Evolutionary conservation across 2,329 filamentous ascomycete species (phyloP), one percentile per base, ranked within the genome.

Genomic region (Calonectria leucothoes): DNA sequence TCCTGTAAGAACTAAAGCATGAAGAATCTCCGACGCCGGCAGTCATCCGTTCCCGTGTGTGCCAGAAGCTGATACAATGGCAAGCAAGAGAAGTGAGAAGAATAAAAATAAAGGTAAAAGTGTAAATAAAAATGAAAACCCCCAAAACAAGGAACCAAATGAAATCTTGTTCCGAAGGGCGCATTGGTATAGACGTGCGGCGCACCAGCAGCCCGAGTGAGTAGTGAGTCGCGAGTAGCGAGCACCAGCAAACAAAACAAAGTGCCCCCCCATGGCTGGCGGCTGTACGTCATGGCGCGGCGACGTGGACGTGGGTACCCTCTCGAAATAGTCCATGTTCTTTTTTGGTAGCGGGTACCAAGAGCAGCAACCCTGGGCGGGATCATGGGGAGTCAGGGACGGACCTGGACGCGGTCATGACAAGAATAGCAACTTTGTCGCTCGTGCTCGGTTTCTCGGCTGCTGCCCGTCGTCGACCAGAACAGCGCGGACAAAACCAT

Each of bases 1-100:
- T 68, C 55, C 23, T 37, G 65, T 69, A 51, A 59, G 70, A 72
- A 59, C 70, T 72, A 72, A 72, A 66, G 70, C 48, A 69, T 55
- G 27, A 63, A 67, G 64, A 42, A 71, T 71, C 45, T 61, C 64
- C 57, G 65, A 68, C 55, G 65, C 65, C 45, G 70, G 49, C 29
- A 57, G 23, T 55, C 45, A 55, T 52, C 55, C 48, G 65, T 12
- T 71, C 35, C 37, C 67, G 57, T n/a, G 29, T 55, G 55, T 59
- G 55, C 25, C 55, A 59, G 33, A 59, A n/a, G n/a, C 48, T 33
- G 29, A 42, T 37, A 10, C 17, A 65, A 17, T 17, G 61, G 42
- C 33, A 61, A 39, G 39, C 39, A 48, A 45, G n/a, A 48, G 25
- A 48, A 25, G 33, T 12, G 4, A 37, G 15, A 25, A 59, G 11